phyloP scores from a whole-genome alignment of 2,329 filamentous ascomycete genomes.

The Cucurbitaria berberidis region DNA sequence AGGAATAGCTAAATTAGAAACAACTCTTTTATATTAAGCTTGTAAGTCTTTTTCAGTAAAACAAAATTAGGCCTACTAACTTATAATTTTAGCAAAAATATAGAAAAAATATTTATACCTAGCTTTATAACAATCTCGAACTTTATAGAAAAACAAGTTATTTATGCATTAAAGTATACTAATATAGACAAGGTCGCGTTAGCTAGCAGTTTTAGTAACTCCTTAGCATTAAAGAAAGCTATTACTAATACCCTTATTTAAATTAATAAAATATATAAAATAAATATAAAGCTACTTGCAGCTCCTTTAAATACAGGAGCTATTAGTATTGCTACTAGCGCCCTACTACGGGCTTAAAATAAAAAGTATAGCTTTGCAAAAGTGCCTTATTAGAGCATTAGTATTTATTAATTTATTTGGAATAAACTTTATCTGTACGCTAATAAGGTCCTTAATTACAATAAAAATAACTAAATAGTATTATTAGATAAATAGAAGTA shows the following conservation, averaged over 20 bases:
- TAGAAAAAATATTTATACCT: constrained; percentile 8
- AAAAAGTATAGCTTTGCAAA: constrained; percentile 14
- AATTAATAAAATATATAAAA: background rate
- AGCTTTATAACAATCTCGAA: constrained; percentile 7
- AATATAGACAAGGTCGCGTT: constrained; percentile 13
- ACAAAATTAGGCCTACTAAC: background rate
- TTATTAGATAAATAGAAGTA: background rate
- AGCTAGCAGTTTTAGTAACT: constrained; percentile 19
- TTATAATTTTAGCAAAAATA: constrained; percentile 1
- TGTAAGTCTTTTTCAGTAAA: constrained; percentile 2
- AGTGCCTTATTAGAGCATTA: constrained; percentile 14
- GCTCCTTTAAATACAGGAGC: constrained; percentile 6
- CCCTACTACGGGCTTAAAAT: constrained; percentile 16
- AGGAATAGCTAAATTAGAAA: constrained; percentile 1
- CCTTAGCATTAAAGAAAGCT: constrained; percentile 8
- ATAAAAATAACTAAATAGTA: background rate
- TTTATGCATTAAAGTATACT: constrained; percentile 1
- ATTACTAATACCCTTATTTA: background rate
- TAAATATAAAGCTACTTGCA: background rate
- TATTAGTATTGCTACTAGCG: constrained; percentile 23
- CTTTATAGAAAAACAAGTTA: constrained; percentile 12
- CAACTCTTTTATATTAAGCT: constrained; percentile 6
- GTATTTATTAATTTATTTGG: constrained; percentile 10
- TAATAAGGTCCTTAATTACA: constrained; percentile 1
- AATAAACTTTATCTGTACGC: constrained; percentile 1